Base-by-base conservation (phyloP, 2,329 filamentous ascomycete genomes). In the Epicoccum sorghinum region DNA sequence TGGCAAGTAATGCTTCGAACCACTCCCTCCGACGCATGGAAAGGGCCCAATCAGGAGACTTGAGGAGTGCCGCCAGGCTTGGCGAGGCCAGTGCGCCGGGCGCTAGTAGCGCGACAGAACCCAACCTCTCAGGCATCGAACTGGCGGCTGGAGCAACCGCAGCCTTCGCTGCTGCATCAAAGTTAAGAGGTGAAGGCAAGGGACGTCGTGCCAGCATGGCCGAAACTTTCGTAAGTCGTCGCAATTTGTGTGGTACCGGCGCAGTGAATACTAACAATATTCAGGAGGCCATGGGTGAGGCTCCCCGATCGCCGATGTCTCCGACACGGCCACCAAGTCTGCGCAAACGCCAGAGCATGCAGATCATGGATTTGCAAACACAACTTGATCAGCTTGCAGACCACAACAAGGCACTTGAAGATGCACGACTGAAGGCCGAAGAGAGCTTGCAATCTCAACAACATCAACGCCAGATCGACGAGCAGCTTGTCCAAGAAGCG, bases 291-390 rank as follows among this genome's bases (percentile, higher is more conserved):
- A 93, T 87, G 81, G 93, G 93, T 78, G 91, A 96, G 79, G 91
- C 90, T 77, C 90, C 89, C 72, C 88, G 88, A 73, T 96, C 92
- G 73, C 92, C 93, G 70, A 87, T 89, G 69, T 98, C 95, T 69
- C 95, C 95, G 50, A 96, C 91, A 65, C 88, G 93, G 77, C 93
- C 95, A 67, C 91, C 93, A 71, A 97, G 92, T 81, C 90, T 99
- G 85, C 93, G 93, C 67, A 93, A 93, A 73, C 90, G 93, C 72
- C 95, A 96, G 78, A 98, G 93, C 82, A 93, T 98, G 88, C 93
- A 98, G 78, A 87, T 98, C 57, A 78, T 84, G 71, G 93, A 99
- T 68, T 87, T 99, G 71, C 92, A 98, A 80, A 82, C 85, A 56
- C 86, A 85, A 68, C 84, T 99, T 66, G 91, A 97, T 65, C 89